Conservation (phyloP, 139 green algal species). For the Chlamydomonas sphaeroides region DNA sequence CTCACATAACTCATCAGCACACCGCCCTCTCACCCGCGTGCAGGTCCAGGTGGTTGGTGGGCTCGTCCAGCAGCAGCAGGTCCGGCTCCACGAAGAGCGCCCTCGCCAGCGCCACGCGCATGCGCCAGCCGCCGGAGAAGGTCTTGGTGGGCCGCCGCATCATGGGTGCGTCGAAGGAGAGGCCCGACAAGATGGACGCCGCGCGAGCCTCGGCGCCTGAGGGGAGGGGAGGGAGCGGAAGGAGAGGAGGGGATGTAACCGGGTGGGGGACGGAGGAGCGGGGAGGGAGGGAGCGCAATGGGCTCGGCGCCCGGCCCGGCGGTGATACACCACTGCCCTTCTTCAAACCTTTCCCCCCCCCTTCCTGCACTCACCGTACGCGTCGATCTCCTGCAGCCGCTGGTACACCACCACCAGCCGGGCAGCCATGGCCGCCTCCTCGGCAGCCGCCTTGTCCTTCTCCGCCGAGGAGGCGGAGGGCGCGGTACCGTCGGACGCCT, state of each 20-base stretch:
- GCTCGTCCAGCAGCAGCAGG: constrained; percentile 94
- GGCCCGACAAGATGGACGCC: constrained; percentile 79
- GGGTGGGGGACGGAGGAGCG: too few relatives aligned
- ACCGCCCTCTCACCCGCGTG: constrained; percentile 59
- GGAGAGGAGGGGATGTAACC: too few relatives aligned
- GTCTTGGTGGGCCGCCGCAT: constrained; percentile 74
- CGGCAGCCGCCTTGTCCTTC: not conserved
- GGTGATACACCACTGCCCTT: too few relatives aligned
- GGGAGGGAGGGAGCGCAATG: too few relatives aligned
- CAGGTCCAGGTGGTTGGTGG: constrained; percentile 73
- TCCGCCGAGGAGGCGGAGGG: not conserved
- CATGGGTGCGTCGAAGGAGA: constrained; percentile 83
- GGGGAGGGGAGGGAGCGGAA: not conserved
- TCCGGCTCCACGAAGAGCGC: constrained; percentile 86
- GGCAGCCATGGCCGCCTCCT: constrained; percentile 35
- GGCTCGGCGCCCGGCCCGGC: too few relatives aligned
- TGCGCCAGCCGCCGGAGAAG: constrained; percentile 73
- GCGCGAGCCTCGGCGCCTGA: constrained; percentile 75
- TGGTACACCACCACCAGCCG: constrained; percentile 72
- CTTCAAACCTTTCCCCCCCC: too few relatives aligned
- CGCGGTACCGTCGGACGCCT: not conserved
- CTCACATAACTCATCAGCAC: too few relatives aligned
- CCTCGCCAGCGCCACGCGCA: constrained; percentile 81
- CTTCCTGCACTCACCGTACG: constrained; percentile 70
- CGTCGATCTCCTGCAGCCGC: constrained; percentile 89